Evolutionary conservation across 768 basidiomycete genomes (phyloP), one percentile per base, ranked within the genome.

Genomic region (Leccinum disarticulatum): DNA sequence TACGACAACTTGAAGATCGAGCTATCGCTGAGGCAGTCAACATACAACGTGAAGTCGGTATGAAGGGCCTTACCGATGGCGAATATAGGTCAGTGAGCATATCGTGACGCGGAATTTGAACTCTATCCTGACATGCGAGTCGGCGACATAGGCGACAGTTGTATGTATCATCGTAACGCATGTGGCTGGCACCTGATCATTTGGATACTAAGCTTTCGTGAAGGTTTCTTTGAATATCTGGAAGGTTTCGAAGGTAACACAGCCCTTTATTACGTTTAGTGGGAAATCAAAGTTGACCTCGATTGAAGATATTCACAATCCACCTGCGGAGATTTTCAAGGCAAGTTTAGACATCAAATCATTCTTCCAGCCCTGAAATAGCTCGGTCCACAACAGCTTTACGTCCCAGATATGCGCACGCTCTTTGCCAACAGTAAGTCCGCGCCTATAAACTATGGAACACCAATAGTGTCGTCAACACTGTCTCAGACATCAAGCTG

Each of bases 1-100:
- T 81, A 0, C 61, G 54, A 14, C 67, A 57, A 11, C 59, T 77
- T n/a, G 79, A 81, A 67, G 76, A 80, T 46, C 66, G 70, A 47
- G 73, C 77, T 2, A 77, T 80, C 58, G 36, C 52, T 38, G 70
- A 67, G 2, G 76, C 75, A 51, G 63, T 81, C 41, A 36, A 71
- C 61, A 57, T 79, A 61, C 78, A 79, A 41, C 38, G 17, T 41
- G 38, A 41, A 41, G 17, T 41, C 38, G 38, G 38, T 41, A n/a
- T 41, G 38, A 41, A 41, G 17, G 17, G 41, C 41, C 17, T 41
- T 41, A 41, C 41, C 17, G 41, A 41, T 41, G 41, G 41, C 3
- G 41, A 41, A 41, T 41, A 41, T 9, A 41, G 17, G 41, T 41
- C 41, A 41, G 41, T 38, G 17, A n/a, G 41, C 41, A n/a, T 9